A percentile compares a stretch with the other conserved stretches of the same genome.
phyloP scores from a whole-genome alignment of 1,284 basidiomycete genomes.

The Tranzscheliella williamsii region DNA sequence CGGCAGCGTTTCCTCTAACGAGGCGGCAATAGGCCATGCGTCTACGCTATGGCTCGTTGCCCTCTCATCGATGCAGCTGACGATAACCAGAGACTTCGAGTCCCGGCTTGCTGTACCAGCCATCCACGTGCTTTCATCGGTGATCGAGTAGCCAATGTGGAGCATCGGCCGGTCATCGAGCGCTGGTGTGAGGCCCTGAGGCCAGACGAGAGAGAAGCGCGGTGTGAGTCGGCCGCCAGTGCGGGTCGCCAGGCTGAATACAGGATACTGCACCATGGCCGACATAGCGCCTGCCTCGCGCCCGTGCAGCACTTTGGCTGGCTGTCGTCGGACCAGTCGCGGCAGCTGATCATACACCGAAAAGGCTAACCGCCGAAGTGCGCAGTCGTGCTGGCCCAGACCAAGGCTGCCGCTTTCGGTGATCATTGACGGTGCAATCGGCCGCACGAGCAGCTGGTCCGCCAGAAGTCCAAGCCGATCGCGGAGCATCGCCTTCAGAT shows the following conservation, averaged over 20 bases:
- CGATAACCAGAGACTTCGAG: slow-evolving; percentile 10
- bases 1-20: slow-evolving; percentile 18
- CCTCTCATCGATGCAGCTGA: slow-evolving; percentile 42
- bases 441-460: slow-evolving; percentile 30
- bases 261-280: slow-evolving; percentile 37
- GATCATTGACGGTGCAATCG: slow-evolving; percentile 25
- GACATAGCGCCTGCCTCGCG: slow-evolving; percentile 15
- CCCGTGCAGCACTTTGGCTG: slow-evolving; percentile 32
- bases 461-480: slow-evolving; percentile 29
- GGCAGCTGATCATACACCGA: slow-evolving; percentile 41
- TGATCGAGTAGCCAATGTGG: neutral
- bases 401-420: slow-evolving; percentile 30
- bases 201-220: slow-evolving; percentile 11
- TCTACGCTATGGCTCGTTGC: slow-evolving; percentile 20
- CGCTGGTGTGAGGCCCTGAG: slow-evolving; percentile 1
- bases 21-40: slow-evolving; percentile 1
- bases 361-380: slow-evolving; percentile 23
- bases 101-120: neutral
- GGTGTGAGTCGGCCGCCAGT: slow-evolving; percentile 1
- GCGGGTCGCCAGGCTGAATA: slow-evolving; percentile 16
- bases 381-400: slow-evolving; percentile 10
- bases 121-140: neutral
- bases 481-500: slow-evolving; percentile 22
- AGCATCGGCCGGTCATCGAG: neutral
- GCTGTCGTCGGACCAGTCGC: slow-evolving; percentile 21